Conservation (phyloP, 179 eudicot genomes). For the Vitellaria paradoxa region DNA sequence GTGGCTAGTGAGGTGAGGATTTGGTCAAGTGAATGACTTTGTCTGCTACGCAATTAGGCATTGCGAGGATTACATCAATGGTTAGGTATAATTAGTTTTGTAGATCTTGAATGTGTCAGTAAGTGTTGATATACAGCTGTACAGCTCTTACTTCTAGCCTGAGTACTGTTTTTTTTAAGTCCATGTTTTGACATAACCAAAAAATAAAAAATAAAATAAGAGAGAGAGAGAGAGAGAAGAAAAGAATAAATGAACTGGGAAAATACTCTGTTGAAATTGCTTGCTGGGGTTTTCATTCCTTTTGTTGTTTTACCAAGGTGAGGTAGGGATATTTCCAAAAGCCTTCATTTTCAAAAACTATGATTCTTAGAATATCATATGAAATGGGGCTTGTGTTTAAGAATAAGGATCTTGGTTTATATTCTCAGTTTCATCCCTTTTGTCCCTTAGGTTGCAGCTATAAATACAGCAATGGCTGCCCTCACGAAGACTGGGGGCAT, state of each 20-base stretch:
- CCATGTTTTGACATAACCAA: not conserved
- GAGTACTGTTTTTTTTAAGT: not conserved
- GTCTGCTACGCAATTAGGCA: too few relatives aligned
- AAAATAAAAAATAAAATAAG: too few relatives aligned
- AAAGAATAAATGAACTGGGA: too few relatives aligned
- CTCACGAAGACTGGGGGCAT: conserved; percentile 94
- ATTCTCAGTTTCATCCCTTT: conserved; percentile 6
- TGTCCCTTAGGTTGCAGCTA: conserved; percentile 78
- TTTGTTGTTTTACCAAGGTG: not conserved
- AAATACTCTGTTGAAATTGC: not conserved
- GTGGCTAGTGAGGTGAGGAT: too few relatives aligned
- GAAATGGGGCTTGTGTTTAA: not conserved
- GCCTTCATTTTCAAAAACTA: not conserved
- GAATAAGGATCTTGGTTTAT: not conserved
- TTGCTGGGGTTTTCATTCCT: not conserved
- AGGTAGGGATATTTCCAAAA: not conserved
- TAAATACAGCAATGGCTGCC: conserved; percentile 99
- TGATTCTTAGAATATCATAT: not conserved
- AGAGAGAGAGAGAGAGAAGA: too few relatives aligned
- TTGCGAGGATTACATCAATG: too few relatives aligned
- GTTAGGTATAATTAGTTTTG: too few relatives aligned
- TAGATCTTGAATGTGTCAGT: too few relatives aligned
- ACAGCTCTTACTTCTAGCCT: too few relatives aligned
- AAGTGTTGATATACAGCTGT: too few relatives aligned
- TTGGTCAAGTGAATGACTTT: too few relatives aligned